Conservation (phyloP, 2,329 filamentous ascomycete species). For the Teratosphaeria gauchensis region DNA sequence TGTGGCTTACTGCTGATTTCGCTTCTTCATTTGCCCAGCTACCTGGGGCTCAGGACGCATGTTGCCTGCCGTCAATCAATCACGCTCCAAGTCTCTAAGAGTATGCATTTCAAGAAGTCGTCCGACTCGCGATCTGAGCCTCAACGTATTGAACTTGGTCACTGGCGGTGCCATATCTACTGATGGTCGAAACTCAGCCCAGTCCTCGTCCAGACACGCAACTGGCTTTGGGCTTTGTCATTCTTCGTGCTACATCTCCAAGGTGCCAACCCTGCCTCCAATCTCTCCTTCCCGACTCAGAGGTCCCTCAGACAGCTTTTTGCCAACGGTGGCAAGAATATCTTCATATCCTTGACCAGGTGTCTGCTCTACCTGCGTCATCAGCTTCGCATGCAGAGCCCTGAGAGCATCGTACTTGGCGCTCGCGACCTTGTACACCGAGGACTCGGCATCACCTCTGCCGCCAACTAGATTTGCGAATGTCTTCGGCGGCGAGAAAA, state of each 20-base stretch:
- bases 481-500: slow-evolving; percentile 47
- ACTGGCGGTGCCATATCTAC: no score
- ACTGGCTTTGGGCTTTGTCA: background rate
- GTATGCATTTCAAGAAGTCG: background rate
- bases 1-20: background rate
- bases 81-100: background rate
- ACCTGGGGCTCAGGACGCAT: background rate
- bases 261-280: slow-evolving; percentile 37
- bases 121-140: background rate
- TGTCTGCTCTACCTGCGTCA: slow-evolving; percentile 23
- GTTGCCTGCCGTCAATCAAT: background rate
- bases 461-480: slow-evolving; percentile 51
- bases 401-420: slow-evolving; percentile 49
- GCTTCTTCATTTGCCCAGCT: background rate
- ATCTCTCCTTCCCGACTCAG: slow-evolving; percentile 32
- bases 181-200: background rate
- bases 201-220: background rate
- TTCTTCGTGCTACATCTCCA: slow-evolving; percentile 25
- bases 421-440: slow-evolving; percentile 47
- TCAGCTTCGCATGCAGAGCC: slow-evolving; percentile 37
- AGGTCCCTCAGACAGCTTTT: slow-evolving; percentile 33
- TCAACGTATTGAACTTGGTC: no score
- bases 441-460: slow-evolving; percentile 46
- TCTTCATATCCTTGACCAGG: slow-evolving; percentile 28
- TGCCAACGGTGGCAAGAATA: slow-evolving; percentile 32